A percentile compares a stretch with the other conserved stretches of the same genome.
phyloP scores from a whole-genome alignment of 176 grass and related monocot genomes.

The Echinochloa phyllopogon region DNA sequence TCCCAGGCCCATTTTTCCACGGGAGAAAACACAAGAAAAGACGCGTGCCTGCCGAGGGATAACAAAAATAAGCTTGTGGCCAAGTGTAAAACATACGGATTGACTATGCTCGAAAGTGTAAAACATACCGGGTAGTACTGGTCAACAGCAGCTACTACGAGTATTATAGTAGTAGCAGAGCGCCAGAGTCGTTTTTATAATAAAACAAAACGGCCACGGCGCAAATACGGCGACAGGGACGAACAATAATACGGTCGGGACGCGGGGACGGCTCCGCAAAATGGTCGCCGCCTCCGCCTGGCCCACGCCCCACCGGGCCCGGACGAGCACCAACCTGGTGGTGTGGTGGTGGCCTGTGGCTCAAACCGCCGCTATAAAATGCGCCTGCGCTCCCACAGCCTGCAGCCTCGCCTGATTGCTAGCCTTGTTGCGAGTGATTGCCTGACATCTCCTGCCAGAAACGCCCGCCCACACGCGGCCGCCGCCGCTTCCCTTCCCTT shows the following conservation, averaged over 20 bases:
- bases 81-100: not conserved
- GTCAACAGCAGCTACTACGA: constrained; percentile 29
- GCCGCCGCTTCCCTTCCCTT: not conserved
- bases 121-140: not conserved
- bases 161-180: not conserved
- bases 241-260: constrained; percentile 24
- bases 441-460: constrained; percentile 8
- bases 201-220: not conserved
- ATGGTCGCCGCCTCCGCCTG: constrained; percentile 31
- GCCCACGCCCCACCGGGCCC: not conserved
- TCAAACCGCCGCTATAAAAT: constrained; percentile 42
- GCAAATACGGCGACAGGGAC: not conserved
- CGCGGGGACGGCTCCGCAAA: not conserved
- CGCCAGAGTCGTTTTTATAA: not conserved
- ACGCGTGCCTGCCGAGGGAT: constrained; percentile 4
- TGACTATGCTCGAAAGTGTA: constrained; percentile 1
- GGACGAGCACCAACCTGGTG: not conserved
- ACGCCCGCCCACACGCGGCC: not conserved
- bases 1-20: not conserved
- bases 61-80: not conserved
- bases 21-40: not conserved
- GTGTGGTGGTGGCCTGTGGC: not conserved
- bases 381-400: not conserved
- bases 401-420: not conserved
- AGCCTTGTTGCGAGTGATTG: not conserved